A percentile compares a stretch with the other conserved stretches of the same genome.
These are phyloP conservation scores for Sporothrix dimorphospora DNA, from an alignment of 2,329 filamentous ascomycete genomes.

Conservation along the genomic window DNA sequence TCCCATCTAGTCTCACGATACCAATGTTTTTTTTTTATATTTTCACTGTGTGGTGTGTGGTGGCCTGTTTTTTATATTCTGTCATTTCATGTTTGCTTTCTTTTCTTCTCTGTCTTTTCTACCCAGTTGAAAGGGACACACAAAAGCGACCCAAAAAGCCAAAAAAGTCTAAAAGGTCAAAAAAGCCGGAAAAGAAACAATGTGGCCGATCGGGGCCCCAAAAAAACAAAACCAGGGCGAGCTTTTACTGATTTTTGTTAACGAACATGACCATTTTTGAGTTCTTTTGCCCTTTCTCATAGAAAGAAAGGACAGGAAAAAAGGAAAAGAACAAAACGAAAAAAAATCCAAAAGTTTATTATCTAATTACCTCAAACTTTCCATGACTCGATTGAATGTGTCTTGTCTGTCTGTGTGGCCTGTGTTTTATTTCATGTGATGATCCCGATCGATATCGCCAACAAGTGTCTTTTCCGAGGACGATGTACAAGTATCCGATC, in stretches of 20 bases:
- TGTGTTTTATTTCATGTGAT: background rate
- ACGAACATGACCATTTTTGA: background rate
- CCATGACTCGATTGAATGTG: background rate
- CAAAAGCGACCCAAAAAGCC: constrained; percentile 14
- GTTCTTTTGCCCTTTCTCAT: background rate
- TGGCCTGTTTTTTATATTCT: background rate
- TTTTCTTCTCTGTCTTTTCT: constrained; percentile 4
- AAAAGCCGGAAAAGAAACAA: constrained; percentile 14
- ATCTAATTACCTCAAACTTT: background rate
- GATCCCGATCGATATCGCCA: background rate
- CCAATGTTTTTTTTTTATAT: constrained; percentile 26
- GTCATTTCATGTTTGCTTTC: background rate
- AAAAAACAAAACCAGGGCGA: background rate
- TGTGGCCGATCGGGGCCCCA: background rate
- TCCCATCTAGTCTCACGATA: constrained; percentile 31
- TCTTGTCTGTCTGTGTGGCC: background rate
- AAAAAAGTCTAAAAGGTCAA: background rate
- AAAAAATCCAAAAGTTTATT: background rate
- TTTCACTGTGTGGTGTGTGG: background rate
- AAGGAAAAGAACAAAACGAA: constrained; percentile 12
- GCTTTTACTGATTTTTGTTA: background rate
- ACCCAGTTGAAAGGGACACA: background rate
- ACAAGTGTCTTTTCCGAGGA: background rate
- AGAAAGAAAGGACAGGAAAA: constrained; percentile 5
- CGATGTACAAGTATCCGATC: background rate